Percentiles rank a stretch among this genome's conserved stretches.
These are phyloP conservation scores for Cutaneotrichosporon sp. DNA, from an alignment of 1,284 basidiomycete genomes.

Conservation along the genomic window DNA sequence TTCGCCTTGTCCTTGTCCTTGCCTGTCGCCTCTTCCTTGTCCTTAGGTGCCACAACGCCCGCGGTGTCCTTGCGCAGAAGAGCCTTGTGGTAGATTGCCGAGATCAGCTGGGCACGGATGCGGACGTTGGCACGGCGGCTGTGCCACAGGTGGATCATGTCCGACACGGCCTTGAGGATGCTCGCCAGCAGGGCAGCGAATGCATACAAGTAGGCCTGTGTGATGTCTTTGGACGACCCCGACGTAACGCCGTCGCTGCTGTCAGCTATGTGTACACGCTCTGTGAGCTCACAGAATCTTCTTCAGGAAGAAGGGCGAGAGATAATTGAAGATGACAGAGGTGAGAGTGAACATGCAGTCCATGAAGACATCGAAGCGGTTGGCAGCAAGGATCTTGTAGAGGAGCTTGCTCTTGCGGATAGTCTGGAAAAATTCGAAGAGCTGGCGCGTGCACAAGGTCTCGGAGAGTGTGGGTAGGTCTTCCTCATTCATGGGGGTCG, in stretches of 20 bases:
- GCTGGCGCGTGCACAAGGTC: conserved; percentile 64
- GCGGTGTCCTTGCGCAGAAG: conserved; percentile 80
- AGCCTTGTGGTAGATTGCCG: conserved; percentile 83
- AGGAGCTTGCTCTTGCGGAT: conserved; percentile 58
- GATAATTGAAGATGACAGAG: conserved; percentile 68
- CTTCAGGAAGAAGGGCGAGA: conserved; percentile 52
- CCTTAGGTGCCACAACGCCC: conserved; percentile 64
- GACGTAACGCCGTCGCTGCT: conserved; percentile 1
- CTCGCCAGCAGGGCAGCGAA: conserved; percentile 64
- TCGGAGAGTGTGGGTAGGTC: conserved; percentile 72
- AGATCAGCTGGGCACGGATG: conserved; percentile 69
- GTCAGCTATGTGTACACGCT: not conserved
- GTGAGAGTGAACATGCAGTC: conserved; percentile 67
- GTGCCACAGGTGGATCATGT: conserved; percentile 75
- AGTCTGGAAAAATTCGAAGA: conserved; percentile 61
- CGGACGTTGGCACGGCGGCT: conserved; percentile 69
- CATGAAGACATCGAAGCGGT: conserved; percentile 68
- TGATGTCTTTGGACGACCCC: not conserved
- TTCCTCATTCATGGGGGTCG: conserved; percentile 63
- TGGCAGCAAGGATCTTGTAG: conserved; percentile 64
- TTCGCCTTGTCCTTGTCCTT: conserved; percentile 5
- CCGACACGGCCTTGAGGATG: conserved; percentile 62
- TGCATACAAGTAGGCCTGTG: conserved; percentile 67
- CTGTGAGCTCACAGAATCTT: conserved; percentile 44
- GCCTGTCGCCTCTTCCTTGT: conserved; percentile 48